Conservation (phyloP, 139 green algal genomes). For the Asterochloris sp. region DNA sequence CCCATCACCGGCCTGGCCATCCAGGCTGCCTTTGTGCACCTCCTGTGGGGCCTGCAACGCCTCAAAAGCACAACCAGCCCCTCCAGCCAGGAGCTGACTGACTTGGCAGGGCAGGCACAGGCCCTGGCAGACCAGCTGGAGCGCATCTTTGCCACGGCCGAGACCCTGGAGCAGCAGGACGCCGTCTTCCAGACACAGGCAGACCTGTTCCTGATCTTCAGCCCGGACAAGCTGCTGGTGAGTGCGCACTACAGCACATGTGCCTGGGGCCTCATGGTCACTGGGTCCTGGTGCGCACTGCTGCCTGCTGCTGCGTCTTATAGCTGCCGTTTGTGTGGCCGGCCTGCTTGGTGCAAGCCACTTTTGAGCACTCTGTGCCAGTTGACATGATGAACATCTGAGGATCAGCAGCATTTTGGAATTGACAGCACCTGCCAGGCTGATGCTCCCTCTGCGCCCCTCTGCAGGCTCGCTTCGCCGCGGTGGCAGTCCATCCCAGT, state of each 20-base stretch:
- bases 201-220: constrained; percentile 22
- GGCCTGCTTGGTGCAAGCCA: not conserved
- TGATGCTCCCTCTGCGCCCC: not conserved
- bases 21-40: not conserved
- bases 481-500: not conserved
- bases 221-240: constrained; percentile 18
- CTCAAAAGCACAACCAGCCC: not conserved
- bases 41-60: not conserved
- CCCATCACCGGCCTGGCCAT: constrained; percentile 13
- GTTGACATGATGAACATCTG: not conserved
- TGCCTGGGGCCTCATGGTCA: not conserved
- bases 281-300: not conserved
- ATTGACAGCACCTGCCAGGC: not conserved
- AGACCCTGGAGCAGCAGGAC: not conserved
- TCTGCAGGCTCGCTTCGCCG: not conserved
- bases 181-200: constrained; percentile 12
- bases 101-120: not conserved
- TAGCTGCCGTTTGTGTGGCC: not conserved
- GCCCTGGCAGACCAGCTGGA: constrained; percentile 1
- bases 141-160: constrained; percentile 1
- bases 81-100: not conserved
- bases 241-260: not conserved
- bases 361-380: not conserved
- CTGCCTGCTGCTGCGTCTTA: not conserved
- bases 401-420: not conserved